Evolutionary conservation across 805 yeast genomes (phyloP).

Genomic region (Jamesozyma rosinii): DNA sequence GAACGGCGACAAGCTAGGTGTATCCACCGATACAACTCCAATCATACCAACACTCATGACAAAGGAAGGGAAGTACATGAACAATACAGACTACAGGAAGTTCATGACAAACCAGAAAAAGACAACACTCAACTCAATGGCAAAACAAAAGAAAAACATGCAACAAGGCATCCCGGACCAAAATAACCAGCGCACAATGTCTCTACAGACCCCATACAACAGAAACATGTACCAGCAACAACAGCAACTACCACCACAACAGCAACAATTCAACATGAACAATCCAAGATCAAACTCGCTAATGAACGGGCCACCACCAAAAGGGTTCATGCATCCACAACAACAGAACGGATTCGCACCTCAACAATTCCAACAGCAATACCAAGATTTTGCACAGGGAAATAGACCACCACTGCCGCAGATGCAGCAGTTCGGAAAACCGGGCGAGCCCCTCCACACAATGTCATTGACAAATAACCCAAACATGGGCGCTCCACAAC

Average conservation of each 20-base stretch:
- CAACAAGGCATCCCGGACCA: neutral
- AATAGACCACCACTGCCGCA: neutral
- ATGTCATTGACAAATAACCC: neutral
- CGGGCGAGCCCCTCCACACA: neutral
- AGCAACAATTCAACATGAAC: neutral
- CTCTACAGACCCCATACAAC: constrained; percentile 17
- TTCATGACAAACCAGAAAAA: constrained; percentile 62
- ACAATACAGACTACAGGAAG: constrained; percentile 58
- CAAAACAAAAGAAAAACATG: constrained; percentile 22
- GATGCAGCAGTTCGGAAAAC: neutral
- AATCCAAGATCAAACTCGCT: neutral
- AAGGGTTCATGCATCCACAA: constrained; percentile 2
- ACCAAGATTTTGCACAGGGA: neutral
- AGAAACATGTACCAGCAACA: neutral
- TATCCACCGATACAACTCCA: constrained; percentile 51
- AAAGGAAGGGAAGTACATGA: constrained; percentile 26
- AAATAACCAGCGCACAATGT: constrained; percentile 26
- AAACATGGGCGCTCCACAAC: neutral
- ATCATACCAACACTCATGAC: constrained; percentile 61
- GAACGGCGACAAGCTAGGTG: constrained; percentile 49
- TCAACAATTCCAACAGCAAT: neutral
- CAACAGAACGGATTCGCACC: neutral
- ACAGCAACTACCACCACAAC: constrained; percentile 6
- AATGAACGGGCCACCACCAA: neutral
- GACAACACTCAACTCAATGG: constrained; percentile 39